A percentile compares a stretch with the other conserved stretches of the same genome.
These are phyloP conservation scores for Chlorella sorokiniana DNA, from an alignment of 139 green algal species.

Conservation along the genomic window DNA sequence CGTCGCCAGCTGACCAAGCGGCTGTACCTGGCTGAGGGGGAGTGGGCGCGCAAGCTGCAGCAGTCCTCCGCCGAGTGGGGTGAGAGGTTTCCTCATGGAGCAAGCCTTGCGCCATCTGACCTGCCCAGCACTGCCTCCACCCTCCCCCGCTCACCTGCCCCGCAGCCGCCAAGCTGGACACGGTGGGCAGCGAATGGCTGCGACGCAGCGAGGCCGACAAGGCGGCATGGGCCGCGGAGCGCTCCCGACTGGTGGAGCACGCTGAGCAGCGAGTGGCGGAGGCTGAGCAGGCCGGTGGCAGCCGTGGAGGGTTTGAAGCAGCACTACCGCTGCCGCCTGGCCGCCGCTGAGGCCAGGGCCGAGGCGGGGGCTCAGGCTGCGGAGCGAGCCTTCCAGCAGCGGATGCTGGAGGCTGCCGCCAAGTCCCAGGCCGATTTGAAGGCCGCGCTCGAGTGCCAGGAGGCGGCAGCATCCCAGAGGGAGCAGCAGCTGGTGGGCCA, in stretches of 20 bases:
- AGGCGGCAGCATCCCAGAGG: background rate
- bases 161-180: slow-evolving; percentile 16
- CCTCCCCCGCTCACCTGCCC: background rate
- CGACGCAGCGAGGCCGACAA: slow-evolving; percentile 6
- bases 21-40: slow-evolving; percentile 31
- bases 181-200: background rate
- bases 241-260: background rate
- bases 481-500: background rate
- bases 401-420: slow-evolving; percentile 17
- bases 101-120: background rate
- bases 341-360: background rate
- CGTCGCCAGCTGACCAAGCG: slow-evolving; percentile 11
- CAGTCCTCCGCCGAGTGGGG: slow-evolving; percentile 11
- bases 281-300: background rate
- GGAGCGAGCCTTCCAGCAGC: slow-evolving; percentile 18
- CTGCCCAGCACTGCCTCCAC: background rate
- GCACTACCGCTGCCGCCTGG: background rate
- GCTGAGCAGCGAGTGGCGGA: background rate
- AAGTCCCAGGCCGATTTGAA: background rate
- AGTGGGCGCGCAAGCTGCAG: slow-evolving; percentile 35
- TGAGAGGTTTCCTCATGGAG: background rate
- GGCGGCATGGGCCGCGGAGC: slow-evolving; percentile 6
- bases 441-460: background rate
- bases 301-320: slow-evolving; percentile 14
- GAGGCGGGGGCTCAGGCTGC: background rate